A percentile compares a stretch with the other conserved stretches of the same genome.
These are phyloP conservation scores for Pseudocohnilembus persalinus DNA, from an alignment of 169 alveolate genomes.

Conservation along the genomic window DNA sequence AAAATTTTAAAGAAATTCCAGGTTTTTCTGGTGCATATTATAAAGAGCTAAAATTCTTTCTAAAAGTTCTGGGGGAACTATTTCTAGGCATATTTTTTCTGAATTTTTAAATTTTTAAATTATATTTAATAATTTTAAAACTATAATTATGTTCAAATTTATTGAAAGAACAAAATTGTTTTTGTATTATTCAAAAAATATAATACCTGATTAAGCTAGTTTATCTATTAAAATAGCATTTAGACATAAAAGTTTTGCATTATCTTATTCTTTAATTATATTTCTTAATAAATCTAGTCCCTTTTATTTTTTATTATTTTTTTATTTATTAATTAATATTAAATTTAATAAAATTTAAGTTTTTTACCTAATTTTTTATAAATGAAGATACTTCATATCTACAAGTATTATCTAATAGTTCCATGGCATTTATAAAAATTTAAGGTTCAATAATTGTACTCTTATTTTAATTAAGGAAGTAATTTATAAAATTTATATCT, in stretches of 20 bases:
- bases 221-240: background rate
- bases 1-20: no score
- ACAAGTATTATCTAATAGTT: background rate
- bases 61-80: background rate
- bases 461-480: no score
- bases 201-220: background rate
- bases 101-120: no score
- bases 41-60: background rate
- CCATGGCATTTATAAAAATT: background rate
- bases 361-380: background rate
- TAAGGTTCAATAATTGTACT: no score
- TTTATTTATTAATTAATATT: no score
- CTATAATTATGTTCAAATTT: no score
- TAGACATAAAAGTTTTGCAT: background rate
- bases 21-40: background rate
- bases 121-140: no score
- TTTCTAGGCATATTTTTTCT: background rate
- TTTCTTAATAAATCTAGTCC: background rate
- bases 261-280: background rate
- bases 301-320: background rate
- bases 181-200: no score
- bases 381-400: background rate
- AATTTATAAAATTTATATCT: no score
- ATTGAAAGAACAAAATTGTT: no score
- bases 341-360: no score